Evolutionary conservation across 805 yeast genomes (phyloP).

Genomic region (Kuraishia molischiana): DNA sequence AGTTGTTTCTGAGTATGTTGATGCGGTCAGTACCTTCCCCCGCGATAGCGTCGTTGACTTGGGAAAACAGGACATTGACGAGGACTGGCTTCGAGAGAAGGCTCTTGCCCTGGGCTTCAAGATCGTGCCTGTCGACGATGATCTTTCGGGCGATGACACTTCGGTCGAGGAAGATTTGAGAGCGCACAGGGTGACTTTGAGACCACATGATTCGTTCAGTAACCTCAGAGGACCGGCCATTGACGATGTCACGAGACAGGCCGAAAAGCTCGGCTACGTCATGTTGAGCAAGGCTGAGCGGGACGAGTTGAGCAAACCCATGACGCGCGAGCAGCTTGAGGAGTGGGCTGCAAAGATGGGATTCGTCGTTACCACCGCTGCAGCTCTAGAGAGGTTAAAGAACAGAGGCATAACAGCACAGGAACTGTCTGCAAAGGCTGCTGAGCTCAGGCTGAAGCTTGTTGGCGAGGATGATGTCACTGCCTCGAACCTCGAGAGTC

Average conservation of each 20-base stretch:
- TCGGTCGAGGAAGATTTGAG: conserved; percentile 12
- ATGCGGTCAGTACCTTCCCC: conserved; percentile 8
- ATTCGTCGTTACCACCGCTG: conserved; percentile 19
- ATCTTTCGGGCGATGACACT: conserved; percentile 9
- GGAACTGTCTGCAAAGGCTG: conserved; percentile 26
- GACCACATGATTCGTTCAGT: conserved; percentile 3
- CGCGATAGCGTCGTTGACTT: conserved; percentile 6
- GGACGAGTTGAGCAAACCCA: background rate
- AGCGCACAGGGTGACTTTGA: conserved; percentile 1
- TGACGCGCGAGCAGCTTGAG: background rate
- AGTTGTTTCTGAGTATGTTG: conserved; percentile 4
- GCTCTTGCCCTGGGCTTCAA: conserved; percentile 25
- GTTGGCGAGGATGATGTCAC: conserved; percentile 15
- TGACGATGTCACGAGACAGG: background rate
- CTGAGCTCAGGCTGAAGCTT: conserved; percentile 28
- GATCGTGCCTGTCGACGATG: conserved; percentile 19
- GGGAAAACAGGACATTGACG: conserved; percentile 12
- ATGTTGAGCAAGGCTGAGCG: background rate
- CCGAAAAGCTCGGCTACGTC: background rate
- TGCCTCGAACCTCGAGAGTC: background rate
- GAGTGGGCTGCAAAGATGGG: conserved; percentile 22
- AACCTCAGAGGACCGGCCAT: background rate
- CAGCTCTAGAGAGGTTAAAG: conserved; percentile 21
- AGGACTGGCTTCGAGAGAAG: conserved; percentile 19
- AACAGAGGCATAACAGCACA: conserved; percentile 18